Base-by-base conservation (phyloP, 192 early-diverging fungal species). In the Diversispora epigaea region DNA sequence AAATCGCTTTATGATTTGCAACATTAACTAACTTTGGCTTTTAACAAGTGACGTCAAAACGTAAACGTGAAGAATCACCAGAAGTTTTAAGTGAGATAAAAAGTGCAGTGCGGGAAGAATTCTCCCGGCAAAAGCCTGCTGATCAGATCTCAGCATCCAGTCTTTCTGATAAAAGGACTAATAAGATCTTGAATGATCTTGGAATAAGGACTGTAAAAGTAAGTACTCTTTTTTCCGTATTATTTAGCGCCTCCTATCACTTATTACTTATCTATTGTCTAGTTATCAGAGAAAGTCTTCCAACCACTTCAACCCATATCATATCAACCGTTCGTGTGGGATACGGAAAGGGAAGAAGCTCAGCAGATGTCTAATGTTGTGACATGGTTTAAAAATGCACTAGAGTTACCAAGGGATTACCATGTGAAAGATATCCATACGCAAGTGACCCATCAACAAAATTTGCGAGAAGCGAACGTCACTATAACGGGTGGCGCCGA, bases 201-300 rank as follows among this genome's bases (percentile, higher is more conserved):
- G 49, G 49, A 39, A 54, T 70, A 6, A 50, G 4, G 12, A 25
- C 4, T 52, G 39, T 55, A 32, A 7, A 15, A 15, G 49, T 70
- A 54, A 70, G 25, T 68, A 25, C 43, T 17, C n/a, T 68, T 4
- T 68, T 22, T 68, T 17, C 47, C 17, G 2, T 49, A 41, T 41
- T 63, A 54, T 70, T 22, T 50, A 70, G 15, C 9, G 17, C 39
- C 4, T 17, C 49, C 39, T 8, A 70, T 55, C 21, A 70, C 8
- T 25, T 21, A 66, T 45, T 6, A 55, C 49, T 70, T 70, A 40
- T 70, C 10, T 55, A 50, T 70, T 41, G 54, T 69, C n/a, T 49
- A 69, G 68, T 4, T 70, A 40, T 40, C 3, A 54, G 14, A 32
- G 32, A 9, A 70, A 39, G 68, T 55, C 50, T 70, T 70, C 68